Evolutionary conservation across 148 eudicot species (phyloP).

Genomic region (Camellia sinensis): DNA sequence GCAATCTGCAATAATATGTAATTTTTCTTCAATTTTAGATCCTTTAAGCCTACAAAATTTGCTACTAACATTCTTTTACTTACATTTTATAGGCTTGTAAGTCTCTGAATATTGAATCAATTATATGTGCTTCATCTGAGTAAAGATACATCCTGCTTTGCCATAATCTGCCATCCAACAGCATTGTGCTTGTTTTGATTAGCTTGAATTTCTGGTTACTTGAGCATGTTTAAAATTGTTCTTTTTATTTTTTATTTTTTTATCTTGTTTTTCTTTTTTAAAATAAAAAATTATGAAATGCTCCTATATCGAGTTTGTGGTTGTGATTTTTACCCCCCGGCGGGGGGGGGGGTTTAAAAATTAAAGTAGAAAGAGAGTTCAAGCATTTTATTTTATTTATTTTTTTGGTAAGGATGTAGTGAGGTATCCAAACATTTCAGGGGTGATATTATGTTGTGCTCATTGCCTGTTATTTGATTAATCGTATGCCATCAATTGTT

Average conservation of each 20-base stretch:
- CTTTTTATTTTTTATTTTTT: no score
- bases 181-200: background rate
- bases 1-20: background rate
- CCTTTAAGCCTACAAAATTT: background rate
- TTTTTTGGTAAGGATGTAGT: background rate
- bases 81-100: background rate
- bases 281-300: no score
- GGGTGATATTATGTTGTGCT: no score
- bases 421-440: background rate
- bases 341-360: no score
- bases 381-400: background rate
- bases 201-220: background rate
- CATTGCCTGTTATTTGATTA: no score
- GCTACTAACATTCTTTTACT: background rate
- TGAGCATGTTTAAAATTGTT: background rate
- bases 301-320: no score
- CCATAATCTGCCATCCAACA: background rate
- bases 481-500: no score
- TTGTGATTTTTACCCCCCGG: no score
- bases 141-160: background rate
- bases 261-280: no score
- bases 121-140: background rate
- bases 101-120: background rate
- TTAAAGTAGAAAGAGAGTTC: no score
- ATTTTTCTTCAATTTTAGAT: background rate